Base-by-base conservation (phyloP, 2,329 filamentous ascomycete species). In the Monascus ruber region DNA sequence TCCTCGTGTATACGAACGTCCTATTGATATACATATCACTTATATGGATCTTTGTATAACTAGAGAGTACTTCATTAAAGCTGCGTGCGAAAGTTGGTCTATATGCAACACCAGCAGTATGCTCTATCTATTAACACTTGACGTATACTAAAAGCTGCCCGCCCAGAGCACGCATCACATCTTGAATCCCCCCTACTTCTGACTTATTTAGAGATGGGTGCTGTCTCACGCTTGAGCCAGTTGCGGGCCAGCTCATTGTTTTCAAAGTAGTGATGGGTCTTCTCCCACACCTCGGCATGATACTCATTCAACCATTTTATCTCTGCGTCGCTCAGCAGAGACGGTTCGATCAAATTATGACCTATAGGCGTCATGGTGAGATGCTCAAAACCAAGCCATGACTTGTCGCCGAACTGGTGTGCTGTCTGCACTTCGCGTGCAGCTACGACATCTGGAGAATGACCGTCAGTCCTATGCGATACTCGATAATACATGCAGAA, bases 331-430 rank as follows among this genome's bases (percentile, higher is more conserved):
- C 79, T 87, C 49, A 98, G 65, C 28, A 94, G 68, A 37, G 59
- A 70, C 39, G 74, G 68, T 52, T 96, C 84, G 47, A 94, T 87
- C 47, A 98, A 68, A 45, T 86, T 95, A 44, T 80, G 77, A 65
- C 89, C 95, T 64, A 94, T 87, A 0, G 91, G 91, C 11, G 89
- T 86, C 86, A 98, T 86, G 0, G 91, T 98, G 48, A 96, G 87
- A 62, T 94, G 85, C 68, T 98, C 89, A 51, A 98, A 98, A 3
- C 88, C 87, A 29, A 96, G 70, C 65, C 85, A 98, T 2, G 88
- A 83, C 67, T 94, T 94, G 52, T 94, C 89, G 17, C 88, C 89
- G 56, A 96, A 96, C 29, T 80, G 78, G 63, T 94, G 76, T 45
- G 81, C 80, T 4, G 89, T 94, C 63, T 88, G 72, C n/a, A 83